Conservation (phyloP, 1,284 basidiomycete species). For the Ganoderma multipileum region DNA sequence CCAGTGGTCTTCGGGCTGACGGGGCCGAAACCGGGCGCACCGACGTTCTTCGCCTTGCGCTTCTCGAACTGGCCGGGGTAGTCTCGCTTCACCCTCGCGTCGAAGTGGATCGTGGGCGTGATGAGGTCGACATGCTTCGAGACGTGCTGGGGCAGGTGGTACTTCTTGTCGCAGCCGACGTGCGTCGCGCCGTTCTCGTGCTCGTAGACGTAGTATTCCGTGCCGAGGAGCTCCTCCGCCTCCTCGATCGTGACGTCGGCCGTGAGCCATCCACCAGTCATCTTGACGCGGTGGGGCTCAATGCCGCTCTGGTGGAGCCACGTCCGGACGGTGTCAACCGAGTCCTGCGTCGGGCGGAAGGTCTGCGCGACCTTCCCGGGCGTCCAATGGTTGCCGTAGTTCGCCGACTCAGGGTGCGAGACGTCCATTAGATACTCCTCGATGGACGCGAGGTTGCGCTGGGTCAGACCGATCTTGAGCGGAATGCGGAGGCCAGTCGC, state of each 20-base stretch:
- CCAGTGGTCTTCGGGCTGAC: conserved; percentile 32
- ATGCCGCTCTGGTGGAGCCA: conserved; percentile 51
- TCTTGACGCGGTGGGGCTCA: conserved; percentile 38
- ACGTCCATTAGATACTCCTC: conserved; percentile 52
- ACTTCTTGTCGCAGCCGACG: conserved; percentile 47
- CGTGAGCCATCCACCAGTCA: conserved; percentile 51
- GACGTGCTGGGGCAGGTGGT: conserved; percentile 53
- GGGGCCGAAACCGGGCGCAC: conserved; percentile 40
- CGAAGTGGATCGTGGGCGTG: conserved; percentile 56
- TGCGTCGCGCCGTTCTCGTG: conserved; percentile 48
- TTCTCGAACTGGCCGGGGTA: conserved; percentile 7
- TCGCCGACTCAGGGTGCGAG: conserved; percentile 50
- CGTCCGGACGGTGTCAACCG: conserved; percentile 47
- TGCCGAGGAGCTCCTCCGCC: conserved; percentile 51
- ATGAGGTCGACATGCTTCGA: conserved; percentile 54
- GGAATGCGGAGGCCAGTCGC: conserved; percentile 43
- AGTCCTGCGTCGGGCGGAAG: conserved; percentile 51
- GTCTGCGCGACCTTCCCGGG: conserved; percentile 44
- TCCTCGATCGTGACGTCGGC: conserved; percentile 52
- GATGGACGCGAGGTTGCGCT: conserved; percentile 50
- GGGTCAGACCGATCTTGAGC: conserved; percentile 53
- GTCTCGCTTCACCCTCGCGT: conserved; percentile 36
- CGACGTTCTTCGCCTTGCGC: conserved; percentile 27
- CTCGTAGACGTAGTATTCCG: conserved; percentile 53
- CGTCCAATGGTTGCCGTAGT: conserved; percentile 53